Evolutionary conservation across 352 stramenopile species (phyloP).

Genomic region (Globisporangium spiculum): DNA sequence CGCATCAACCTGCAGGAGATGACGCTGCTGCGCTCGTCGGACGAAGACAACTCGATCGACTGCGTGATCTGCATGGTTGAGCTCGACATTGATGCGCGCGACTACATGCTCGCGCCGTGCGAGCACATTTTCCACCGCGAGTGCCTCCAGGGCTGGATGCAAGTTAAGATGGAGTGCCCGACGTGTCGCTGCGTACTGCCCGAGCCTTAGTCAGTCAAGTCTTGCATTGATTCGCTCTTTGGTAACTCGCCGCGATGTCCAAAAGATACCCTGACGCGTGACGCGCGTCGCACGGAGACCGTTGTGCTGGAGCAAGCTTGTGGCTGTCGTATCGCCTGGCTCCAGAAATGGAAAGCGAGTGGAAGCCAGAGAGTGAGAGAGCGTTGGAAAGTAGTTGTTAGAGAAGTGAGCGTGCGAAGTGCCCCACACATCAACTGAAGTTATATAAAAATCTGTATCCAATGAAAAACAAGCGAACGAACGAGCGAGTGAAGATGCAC

Average conservation of each 20-base stretch:
- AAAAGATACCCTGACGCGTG: not conserved
- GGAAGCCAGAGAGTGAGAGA: not conserved
- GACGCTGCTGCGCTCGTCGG: constrained; percentile 48
- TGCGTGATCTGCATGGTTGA: constrained; percentile 89
- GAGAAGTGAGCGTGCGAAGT: not conserved
- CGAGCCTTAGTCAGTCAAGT: constrained; percentile 43
- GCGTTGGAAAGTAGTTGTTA: not conserved
- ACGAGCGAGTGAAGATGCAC: not conserved
- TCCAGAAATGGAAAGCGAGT: not conserved
- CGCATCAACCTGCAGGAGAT: constrained; percentile 68
- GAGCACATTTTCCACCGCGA: constrained; percentile 95
- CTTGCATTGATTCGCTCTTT: not conserved
- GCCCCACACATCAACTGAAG: not conserved
- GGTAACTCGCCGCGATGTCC: not conserved
- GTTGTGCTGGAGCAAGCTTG: not conserved
- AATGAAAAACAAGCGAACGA: not conserved
- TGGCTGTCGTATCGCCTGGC: not conserved
- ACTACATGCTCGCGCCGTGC: constrained; percentile 97
- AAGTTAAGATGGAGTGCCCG: constrained; percentile 97
- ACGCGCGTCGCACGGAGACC: not conserved
- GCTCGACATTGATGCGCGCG: constrained; percentile 65
- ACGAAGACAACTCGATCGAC: constrained; percentile 67
- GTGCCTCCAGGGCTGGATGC: constrained; percentile 96
- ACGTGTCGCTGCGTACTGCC: constrained; percentile 91
- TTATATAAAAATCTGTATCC: constrained; percentile 1